Base-by-base conservation (phyloP, 2,329 filamentous ascomycete genomes). In the Xylariaceae sp. region DNA sequence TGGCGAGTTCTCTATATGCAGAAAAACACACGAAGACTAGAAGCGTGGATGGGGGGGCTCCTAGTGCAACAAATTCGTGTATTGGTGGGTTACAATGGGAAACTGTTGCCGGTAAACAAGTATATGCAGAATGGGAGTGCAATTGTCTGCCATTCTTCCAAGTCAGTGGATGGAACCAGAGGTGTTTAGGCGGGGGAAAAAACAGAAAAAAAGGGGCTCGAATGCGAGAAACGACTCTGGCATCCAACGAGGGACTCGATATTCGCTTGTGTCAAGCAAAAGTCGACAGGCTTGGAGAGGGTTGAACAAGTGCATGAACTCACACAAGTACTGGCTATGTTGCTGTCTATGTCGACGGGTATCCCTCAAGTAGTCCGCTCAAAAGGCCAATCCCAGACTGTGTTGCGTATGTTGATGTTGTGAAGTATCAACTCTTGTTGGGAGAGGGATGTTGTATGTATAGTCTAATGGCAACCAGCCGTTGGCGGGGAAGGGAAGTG, bases 331-430 rank as follows among this genome's bases (percentile, higher is more conserved):
- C 38, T 36, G 35, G 39, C 37, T 21, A 41, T 39, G 31, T n/a
- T n/a, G n/a, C n/a, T n/a, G n/a, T 45, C 45, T 45, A 45, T 45
- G 26, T 34, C 37, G 23, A 38, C 36, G 36, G 42, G 42, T 45
- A 47, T 47, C 45, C 8, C 8, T 28, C 5, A n/a, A 5, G 13
- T 28, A 11, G 21, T 24, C 21, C 7, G 21, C 6, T 24, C 11
- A 11, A 7, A 24, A 24, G 21, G 11, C 7, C 21, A 24, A 24
- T 7, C 6, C 21, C 21, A 24, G 11, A 24, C 21, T 24, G 21
- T 24, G 21, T 24, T n/a, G n/a, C n/a, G n/a, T n/a, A n/a, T n/a
- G n/a, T n/a, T n/a, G n/a, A n/a, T n/a, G n/a, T n/a, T n/a, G n/a
- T n/a, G n/a, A n/a, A n/a, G n/a, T n/a, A n/a, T n/a, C 15, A 19